Conservation (phyloP, 2,329 filamentous ascomycete genomes). For the Daldinia sp. region DNA sequence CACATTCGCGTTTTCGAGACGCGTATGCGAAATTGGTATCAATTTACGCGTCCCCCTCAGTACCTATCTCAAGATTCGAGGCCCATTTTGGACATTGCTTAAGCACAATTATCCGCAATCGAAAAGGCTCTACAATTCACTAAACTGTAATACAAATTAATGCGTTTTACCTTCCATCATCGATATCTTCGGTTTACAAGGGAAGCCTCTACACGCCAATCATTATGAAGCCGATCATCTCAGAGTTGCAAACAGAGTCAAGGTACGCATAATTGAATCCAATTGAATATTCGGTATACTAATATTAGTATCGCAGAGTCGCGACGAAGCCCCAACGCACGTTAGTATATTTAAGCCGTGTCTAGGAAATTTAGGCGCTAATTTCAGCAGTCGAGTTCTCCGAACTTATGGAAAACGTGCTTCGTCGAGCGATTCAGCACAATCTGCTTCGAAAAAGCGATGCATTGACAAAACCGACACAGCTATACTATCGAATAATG, state of each 20-base stretch:
- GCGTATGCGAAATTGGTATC: slow-evolving; percentile 34
- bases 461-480: slow-evolving; percentile 27
- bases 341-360: slow-evolving; percentile 37
- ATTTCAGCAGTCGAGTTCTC: slow-evolving; percentile 48
- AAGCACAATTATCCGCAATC: neutral
- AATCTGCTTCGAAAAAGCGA: slow-evolving; percentile 46
- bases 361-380: slow-evolving; percentile 15
- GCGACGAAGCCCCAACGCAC: slow-evolving; percentile 39
- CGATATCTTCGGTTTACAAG: neutral
- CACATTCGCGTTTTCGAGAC: slow-evolving; percentile 43
- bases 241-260: neutral
- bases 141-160: neutral
- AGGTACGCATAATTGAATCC: slow-evolving; percentile 16
- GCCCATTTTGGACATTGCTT: neutral
- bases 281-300: neutral
- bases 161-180: neutral
- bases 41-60: slow-evolving; percentile 37
- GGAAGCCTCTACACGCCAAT: neutral
- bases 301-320: slow-evolving; percentile 26
- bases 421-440: slow-evolving; percentile 40
- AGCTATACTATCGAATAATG: neutral
- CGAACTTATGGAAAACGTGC: slow-evolving; percentile 56
- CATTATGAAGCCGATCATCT: slow-evolving; percentile 24
- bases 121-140: neutral
- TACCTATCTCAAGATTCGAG: neutral